Evolutionary conservation across 306 rosid species (phyloP).

Genomic region (Vigna mungo): DNA sequence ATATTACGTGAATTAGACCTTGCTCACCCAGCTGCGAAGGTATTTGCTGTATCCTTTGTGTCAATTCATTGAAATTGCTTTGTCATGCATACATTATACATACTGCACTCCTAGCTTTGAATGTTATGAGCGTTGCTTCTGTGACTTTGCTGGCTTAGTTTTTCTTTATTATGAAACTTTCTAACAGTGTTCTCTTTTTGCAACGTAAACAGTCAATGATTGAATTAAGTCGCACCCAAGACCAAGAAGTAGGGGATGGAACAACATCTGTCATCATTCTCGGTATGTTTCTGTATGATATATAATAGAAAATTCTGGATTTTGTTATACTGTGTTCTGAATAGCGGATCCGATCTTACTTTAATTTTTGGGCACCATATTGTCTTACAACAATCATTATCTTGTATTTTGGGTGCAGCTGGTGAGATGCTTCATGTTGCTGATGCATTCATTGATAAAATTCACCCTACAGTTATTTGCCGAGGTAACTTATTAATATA

Average conservation of each 20-base stretch:
- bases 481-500: constrained; percentile 66
- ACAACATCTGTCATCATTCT: constrained; percentile 97
- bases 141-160: constrained; percentile 20
- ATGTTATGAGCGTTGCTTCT: neutral
- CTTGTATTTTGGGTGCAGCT: constrained; percentile 59
- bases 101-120: neutral
- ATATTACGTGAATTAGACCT: constrained; percentile 92
- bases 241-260: constrained; percentile 98
- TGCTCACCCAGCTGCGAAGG: constrained; percentile 99
- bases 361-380: neutral
- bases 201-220: constrained; percentile 80
- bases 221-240: constrained; percentile 96
- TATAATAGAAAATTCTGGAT: constrained; percentile 9
- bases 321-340: constrained; percentile 16
- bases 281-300: constrained; percentile 58
- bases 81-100: neutral
- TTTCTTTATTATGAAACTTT: constrained; percentile 31
- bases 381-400: constrained; percentile 21
- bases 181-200: constrained; percentile 37
- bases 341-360: constrained; percentile 5
- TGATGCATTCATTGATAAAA: constrained; percentile 87
- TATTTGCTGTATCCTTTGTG: constrained; percentile 46
- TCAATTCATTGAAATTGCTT: constrained; percentile 27
- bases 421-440: constrained; percentile 99
- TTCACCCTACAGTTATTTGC: constrained; percentile 96